Conservation (phyloP, 305 asterid species). For the Petunia hybrid region DNA sequence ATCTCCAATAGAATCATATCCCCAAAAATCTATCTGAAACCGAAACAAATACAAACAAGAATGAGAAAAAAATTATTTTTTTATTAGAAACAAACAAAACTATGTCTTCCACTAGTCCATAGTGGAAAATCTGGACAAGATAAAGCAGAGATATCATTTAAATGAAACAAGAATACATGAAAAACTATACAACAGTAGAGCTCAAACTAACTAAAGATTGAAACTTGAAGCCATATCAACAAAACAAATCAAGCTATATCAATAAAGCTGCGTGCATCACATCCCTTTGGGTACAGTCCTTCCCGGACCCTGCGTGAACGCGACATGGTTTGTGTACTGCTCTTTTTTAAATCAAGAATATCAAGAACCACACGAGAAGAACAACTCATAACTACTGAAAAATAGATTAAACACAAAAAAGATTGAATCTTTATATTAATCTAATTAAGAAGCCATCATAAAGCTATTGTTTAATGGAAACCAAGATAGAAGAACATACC, state of each 20-base stretch:
- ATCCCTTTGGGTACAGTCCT: no score
- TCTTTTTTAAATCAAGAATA: neutral
- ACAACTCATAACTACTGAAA: conserved; percentile 1
- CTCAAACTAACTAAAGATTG: neutral
- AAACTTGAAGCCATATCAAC: no score
- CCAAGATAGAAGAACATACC: conserved; percentile 42
- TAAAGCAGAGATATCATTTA: conserved; percentile 15
- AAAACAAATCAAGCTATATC: neutral
- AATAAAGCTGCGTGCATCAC: neutral
- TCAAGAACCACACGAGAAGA: neutral
- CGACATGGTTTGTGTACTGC: no score
- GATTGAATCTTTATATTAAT: conserved; percentile 38
- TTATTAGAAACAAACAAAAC: conserved; percentile 24
- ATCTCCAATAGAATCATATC: conserved; percentile 6
- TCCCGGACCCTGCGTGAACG: no score
- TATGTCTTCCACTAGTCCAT: conserved; percentile 32
- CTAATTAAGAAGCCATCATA: conserved; percentile 28
- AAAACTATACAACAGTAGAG: conserved; percentile 26
- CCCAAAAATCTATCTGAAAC: conserved; percentile 2
- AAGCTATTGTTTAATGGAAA: conserved; percentile 29
- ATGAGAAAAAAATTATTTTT: conserved; percentile 7
- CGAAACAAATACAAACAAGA: conserved; percentile 7
- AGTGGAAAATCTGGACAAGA: conserved; percentile 3
- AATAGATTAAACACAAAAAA: conserved; percentile 28
- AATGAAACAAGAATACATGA: conserved; percentile 18